phyloP scores from a whole-genome alignment of 2,329 filamentous ascomycete genomes.

The Albifimbria verrucaria region DNA sequence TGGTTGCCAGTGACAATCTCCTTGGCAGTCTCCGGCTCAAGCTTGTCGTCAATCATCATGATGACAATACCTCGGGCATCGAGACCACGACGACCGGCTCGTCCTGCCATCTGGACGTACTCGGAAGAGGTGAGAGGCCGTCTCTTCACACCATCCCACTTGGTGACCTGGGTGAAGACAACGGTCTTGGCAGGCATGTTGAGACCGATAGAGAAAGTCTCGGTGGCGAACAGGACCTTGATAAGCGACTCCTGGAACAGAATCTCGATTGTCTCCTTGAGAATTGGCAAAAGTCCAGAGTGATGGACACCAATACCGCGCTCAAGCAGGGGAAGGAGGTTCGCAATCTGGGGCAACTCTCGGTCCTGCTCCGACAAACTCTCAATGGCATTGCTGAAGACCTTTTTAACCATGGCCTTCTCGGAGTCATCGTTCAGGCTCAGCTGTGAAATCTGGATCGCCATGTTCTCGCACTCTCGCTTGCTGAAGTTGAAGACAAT shows the following conservation, averaged over 20 bases:
- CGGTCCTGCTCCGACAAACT: slow-evolving; percentile 91
- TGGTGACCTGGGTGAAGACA: slow-evolving; percentile 95
- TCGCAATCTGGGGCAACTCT: slow-evolving; percentile 81
- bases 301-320: slow-evolving; percentile 97
- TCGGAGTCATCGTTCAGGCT: slow-evolving; percentile 96
- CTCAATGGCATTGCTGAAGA: slow-evolving; percentile 90
- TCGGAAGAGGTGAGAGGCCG: slow-evolving; percentile 91
- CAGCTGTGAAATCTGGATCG: slow-evolving; percentile 79
- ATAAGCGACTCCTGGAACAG: slow-evolving; percentile 97
- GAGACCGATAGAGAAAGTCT: slow-evolving; percentile 96
- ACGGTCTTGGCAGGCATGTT: slow-evolving; percentile 99
- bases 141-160: slow-evolving; percentile 81
- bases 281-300: slow-evolving; percentile 87
- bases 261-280: slow-evolving; percentile 99
- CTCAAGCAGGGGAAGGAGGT: slow-evolving; percentile 83
- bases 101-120: slow-evolving; percentile 98
- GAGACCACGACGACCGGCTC: slow-evolving; percentile 92
- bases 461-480: slow-evolving; percentile 88
- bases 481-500: slow-evolving; percentile 99
- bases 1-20: slow-evolving; percentile 95
- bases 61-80: slow-evolving; percentile 98
- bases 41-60: slow-evolving; percentile 98
- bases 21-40: slow-evolving; percentile 91
- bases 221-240: slow-evolving; percentile 96
- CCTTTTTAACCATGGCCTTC: slow-evolving; percentile 88